Conservation (phyloP, 306 rosid genomes). For the Acmispon strigosus region DNA sequence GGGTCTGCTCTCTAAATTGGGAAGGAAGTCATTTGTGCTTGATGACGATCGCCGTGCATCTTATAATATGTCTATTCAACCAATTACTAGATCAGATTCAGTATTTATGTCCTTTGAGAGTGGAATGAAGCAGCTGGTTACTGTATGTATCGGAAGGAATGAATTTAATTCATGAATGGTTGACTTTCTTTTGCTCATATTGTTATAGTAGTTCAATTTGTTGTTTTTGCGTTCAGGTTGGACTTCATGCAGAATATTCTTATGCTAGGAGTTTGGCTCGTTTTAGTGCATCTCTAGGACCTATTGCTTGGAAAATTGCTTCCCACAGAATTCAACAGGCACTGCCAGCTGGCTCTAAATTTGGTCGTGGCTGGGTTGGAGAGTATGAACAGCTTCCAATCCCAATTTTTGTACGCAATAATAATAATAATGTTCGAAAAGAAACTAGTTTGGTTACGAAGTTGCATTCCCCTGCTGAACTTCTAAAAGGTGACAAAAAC, state of each 20-base stretch:
- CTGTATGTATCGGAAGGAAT: constrained; percentile 51
- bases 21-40: constrained; percentile 54
- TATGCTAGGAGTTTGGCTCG: constrained; percentile 97
- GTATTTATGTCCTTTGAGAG: constrained; percentile 70
- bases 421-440: constrained; percentile 34
- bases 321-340: constrained; percentile 83
- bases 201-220: constrained; percentile 1
- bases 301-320: constrained; percentile 86
- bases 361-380: constrained; percentile 97
- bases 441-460: constrained; percentile 38
- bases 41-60: constrained; percentile 81
- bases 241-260: constrained; percentile 91
- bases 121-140: constrained; percentile 82
- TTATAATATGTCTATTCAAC: constrained; percentile 54
- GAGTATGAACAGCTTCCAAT: constrained; percentile 92
- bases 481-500: constrained; percentile 37
- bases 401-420: constrained; percentile 57
- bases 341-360: constrained; percentile 73
- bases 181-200: constrained; percentile 3
- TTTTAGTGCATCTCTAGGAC: constrained; percentile 86
- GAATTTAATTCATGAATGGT: constrained; percentile 3
- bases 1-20: constrained; percentile 55
- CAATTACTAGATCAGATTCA: constrained; percentile 59
- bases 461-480: constrained; percentile 30
- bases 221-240: constrained; percentile 52